phyloP scores from a whole-genome alignment of 1,284 basidiomycete genomes.

The Cryptococcus sp. region DNA sequence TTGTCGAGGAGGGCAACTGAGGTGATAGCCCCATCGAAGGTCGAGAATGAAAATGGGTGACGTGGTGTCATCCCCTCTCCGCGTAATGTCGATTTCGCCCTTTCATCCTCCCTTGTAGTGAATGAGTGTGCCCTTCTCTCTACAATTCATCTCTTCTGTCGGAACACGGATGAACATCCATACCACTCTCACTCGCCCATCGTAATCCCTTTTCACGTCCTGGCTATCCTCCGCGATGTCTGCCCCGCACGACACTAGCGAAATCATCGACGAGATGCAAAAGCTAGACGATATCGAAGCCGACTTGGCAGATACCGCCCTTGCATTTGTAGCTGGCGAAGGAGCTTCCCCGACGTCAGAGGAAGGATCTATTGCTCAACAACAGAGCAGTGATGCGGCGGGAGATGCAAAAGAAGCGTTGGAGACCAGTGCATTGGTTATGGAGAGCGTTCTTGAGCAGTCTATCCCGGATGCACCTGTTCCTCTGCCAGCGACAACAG shows the following conservation, averaged over 20 bases:
- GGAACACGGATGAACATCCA: too few species aligned
- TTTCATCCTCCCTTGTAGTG: too few species aligned
- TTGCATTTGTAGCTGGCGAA: slow-evolving; percentile 13
- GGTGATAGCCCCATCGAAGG: too few species aligned
- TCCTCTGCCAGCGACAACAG: not conserved
- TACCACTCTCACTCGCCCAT: not conserved
- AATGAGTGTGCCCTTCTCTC: too few species aligned
- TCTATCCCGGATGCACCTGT: slow-evolving; percentile 5
- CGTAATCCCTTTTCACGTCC: not conserved
- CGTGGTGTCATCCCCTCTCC: too few species aligned
- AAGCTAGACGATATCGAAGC: slow-evolving; percentile 26
- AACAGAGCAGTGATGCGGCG: not conserved
- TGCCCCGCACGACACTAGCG: not conserved
- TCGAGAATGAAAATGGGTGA: too few species aligned
- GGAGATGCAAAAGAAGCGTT: not conserved
- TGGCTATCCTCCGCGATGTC: not conserved
- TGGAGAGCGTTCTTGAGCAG: slow-evolving; percentile 8
- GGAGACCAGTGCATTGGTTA: not conserved
- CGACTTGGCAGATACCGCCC: slow-evolving; percentile 31
- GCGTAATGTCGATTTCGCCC: too few species aligned
- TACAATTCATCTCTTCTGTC: too few species aligned
- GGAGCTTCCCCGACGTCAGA: not conserved
- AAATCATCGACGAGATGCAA: slow-evolving; percentile 27
- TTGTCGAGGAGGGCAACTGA: too few species aligned
- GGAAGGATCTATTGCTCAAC: not conserved